A percentile compares a stretch with the other conserved stretches of the same genome.
phyloP scores from a whole-genome alignment of 2,329 filamentous ascomycete genomes.

The Alternaria metachromatica region DNA sequence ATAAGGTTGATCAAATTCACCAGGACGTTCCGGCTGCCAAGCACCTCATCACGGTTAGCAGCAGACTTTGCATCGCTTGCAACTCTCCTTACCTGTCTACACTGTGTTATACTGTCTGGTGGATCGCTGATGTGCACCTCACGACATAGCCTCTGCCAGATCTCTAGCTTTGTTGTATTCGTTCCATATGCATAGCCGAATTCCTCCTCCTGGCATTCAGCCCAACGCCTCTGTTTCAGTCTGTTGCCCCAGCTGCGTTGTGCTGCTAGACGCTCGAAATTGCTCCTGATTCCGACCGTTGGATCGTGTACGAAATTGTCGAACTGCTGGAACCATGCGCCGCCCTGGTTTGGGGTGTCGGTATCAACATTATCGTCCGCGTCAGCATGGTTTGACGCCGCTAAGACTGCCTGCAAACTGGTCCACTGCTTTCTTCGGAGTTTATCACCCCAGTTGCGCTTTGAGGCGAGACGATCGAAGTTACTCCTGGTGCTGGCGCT shows the following conservation, averaged over 20 bases:
- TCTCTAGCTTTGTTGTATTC: conserved; percentile 14
- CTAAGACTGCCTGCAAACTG: background rate
- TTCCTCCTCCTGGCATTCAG: conserved; percentile 10
- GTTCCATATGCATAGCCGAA: conserved; percentile 12
- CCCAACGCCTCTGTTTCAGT: conserved; percentile 5
- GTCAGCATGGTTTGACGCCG: background rate
- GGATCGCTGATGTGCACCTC: conserved; percentile 19
- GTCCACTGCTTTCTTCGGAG: background rate
- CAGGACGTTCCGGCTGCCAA: conserved; percentile 15
- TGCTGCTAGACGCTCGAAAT: conserved; percentile 14
- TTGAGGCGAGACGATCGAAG: background rate
- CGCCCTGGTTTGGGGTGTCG: background rate
- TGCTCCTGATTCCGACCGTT: background rate
- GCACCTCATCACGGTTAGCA: conserved; percentile 3
- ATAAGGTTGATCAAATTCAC: conserved; percentile 32
- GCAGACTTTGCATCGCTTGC: background rate
- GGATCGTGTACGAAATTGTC: conserved; percentile 8
- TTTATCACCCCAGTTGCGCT: conserved; percentile 1
- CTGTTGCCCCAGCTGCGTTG: conserved; percentile 8
- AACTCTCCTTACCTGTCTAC: conserved; percentile 19
- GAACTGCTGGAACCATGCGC: conserved; percentile 12
- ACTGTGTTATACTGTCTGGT: conserved; percentile 19
- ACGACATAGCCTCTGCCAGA: conserved; percentile 26
- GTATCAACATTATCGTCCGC: background rate
- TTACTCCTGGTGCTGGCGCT: background rate